Evolutionary conservation across 2,329 filamentous ascomycete species (phyloP).

Genomic region (Ilyonectria mors-panacis): DNA sequence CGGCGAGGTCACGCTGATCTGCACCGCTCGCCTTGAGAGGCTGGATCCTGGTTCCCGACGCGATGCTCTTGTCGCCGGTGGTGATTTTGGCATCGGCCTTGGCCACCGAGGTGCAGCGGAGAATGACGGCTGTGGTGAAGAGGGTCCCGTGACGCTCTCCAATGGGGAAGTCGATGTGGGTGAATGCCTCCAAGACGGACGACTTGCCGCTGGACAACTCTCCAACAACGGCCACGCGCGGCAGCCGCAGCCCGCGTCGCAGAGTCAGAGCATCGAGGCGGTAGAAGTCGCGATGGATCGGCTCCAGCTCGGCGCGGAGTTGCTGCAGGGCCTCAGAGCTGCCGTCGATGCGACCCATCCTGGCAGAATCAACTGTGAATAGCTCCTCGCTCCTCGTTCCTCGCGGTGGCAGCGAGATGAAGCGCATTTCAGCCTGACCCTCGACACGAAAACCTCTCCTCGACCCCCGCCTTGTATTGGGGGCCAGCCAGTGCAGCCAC

Average conservation of each 20-base stretch:
- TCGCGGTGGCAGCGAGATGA: background rate
- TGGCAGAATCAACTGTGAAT: background rate
- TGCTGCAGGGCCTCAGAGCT: slow-evolving; percentile 11
- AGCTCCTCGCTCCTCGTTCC: background rate
- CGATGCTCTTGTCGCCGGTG: slow-evolving; percentile 4
- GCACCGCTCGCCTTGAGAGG: background rate
- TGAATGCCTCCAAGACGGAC: slow-evolving; percentile 17
- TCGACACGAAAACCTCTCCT: background rate
- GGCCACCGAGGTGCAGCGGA: slow-evolving; percentile 2
- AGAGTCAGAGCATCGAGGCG: slow-evolving; percentile 17
- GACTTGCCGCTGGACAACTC: slow-evolving; percentile 18
- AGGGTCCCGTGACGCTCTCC: slow-evolving; percentile 7
- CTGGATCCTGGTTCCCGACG: background rate
- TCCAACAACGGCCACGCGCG: slow-evolving; percentile 10
- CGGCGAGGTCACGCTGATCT: slow-evolving; percentile 7
- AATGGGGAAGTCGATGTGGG: slow-evolving; percentile 14
- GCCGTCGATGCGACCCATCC: slow-evolving; percentile 13
- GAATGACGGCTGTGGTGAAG: slow-evolving; percentile 16
- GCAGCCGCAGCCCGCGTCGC: slow-evolving; percentile 13
- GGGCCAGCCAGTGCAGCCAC: no score
- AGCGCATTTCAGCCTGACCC: background rate
- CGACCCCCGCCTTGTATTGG: background rate
- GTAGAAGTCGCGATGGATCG: slow-evolving; percentile 20
- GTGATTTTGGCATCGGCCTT: slow-evolving; percentile 17
- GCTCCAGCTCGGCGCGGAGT: slow-evolving; percentile 19